Evolutionary conservation across 2,329 filamentous ascomycete genomes (phyloP), one percentile per base, ranked within the genome.

Genomic region (Incumbomyces delicatus): DNA sequence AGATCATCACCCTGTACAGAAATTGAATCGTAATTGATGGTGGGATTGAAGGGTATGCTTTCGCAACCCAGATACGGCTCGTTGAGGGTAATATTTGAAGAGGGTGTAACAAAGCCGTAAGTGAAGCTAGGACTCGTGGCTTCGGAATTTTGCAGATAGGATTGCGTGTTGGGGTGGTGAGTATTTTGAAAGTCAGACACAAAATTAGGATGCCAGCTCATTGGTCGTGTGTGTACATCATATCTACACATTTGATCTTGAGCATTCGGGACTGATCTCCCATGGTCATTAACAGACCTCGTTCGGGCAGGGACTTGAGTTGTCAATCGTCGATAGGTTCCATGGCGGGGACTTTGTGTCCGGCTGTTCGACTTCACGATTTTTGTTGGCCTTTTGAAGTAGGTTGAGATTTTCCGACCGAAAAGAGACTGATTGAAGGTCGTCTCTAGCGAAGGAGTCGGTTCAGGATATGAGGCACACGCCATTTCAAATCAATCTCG

Each of bases 141-240:
- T 48, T 14, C 33, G n/a, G n/a, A 22, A 35, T 17, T 11, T 41
- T 48, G 27, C 46, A 16, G 39, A 40, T 44, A 17, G 30, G 36
- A 10, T 27, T 49, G 45, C 31, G 46, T 22, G 43, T 29, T n/a
- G 22, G 37, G 8, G 39, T 20, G 22, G 45, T 44, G 39, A 33
- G 34, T 32, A 38, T 39, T 17, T 33, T 46, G 35, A 2, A 47
- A 34, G 11, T 42, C 46, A 14, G 49, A 47, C 35, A 53, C 27
- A 17, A 50, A 50, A 37, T 46, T 43, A 2, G 55, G 54, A 46
- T 57, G 55, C 55, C 55, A 57, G 27, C 54, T 56, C n/a, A 55
- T 44, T 20, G 55, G 55, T 14, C 55, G 52, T 27, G 52, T 45
- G 8, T 22, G 20, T 36, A 42, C 49, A 43, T 33, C 22, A 22